Conservation (phyloP, 495 filamentous ascomycete species). For the Penicillium pancosmium region DNA sequence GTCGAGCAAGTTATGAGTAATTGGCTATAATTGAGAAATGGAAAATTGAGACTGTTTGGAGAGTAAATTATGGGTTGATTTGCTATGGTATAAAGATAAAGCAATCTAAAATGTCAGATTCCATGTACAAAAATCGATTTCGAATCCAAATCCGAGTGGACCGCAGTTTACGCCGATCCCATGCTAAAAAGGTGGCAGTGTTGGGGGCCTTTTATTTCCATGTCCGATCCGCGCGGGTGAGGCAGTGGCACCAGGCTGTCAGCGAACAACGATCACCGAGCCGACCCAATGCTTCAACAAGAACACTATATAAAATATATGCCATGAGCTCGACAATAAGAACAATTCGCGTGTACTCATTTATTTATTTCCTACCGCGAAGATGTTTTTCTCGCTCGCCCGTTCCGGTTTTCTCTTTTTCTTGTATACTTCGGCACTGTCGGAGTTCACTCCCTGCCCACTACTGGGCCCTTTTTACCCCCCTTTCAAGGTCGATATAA, state of each 20-base stretch:
- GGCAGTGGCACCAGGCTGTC: neutral
- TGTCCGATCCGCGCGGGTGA: constrained; percentile 1
- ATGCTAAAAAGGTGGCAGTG: neutral
- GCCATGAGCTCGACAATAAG: neutral
- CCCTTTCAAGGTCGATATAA: constrained; percentile 41
- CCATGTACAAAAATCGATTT: too few species aligned
- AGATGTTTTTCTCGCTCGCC: neutral
- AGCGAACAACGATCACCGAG: constrained; percentile 18
- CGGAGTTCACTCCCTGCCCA: constrained; percentile 42
- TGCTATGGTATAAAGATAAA: neutral
- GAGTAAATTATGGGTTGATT: neutral
- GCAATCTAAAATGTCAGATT: neutral
- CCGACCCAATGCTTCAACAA: constrained; percentile 7
- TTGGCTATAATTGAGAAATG: neutral
- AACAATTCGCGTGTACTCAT: neutral
- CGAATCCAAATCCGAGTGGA: too few species aligned
- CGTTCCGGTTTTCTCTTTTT: neutral
- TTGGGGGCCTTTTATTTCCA: constrained; percentile 2
- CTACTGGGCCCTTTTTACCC: constrained; percentile 53
- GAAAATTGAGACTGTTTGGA: neutral
- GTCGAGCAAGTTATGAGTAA: constrained; percentile 2
- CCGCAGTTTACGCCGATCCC: too few species aligned
- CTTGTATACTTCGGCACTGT: constrained; percentile 13
- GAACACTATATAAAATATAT: neutral
- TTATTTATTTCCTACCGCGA: neutral